Conservation (phyloP, 345 rosid species). For the Melaleuca alternifolia region DNA sequence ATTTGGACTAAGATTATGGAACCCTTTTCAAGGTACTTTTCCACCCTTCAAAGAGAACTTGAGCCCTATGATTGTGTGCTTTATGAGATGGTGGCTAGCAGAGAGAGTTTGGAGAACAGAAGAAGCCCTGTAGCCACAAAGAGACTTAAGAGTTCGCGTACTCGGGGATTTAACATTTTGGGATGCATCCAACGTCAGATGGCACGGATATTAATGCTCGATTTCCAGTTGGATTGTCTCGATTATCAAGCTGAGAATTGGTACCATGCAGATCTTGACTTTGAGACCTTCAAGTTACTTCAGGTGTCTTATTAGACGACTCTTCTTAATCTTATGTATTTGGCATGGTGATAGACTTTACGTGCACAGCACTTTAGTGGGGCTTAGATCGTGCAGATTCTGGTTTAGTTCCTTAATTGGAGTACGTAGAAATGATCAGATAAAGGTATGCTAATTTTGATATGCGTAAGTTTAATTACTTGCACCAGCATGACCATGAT, state of each 20-base stretch:
- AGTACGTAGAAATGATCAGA: not conserved
- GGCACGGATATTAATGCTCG: constrained; percentile 63
- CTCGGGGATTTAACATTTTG: constrained; percentile 64
- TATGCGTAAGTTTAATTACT: not conserved
- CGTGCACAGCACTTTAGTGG: not conserved
- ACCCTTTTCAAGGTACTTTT: constrained; percentile 50
- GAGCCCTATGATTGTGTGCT: constrained; percentile 73
- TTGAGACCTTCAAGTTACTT: constrained; percentile 80
- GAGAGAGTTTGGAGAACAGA: constrained; percentile 64
- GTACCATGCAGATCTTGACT: constrained; percentile 96
- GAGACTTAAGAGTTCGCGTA: constrained; percentile 44
- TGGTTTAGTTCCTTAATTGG: not conserved
- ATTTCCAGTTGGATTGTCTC: constrained; percentile 86
- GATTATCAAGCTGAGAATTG: constrained; percentile 73
- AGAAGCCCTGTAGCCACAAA: constrained; percentile 33
- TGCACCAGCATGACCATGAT: not conserved
- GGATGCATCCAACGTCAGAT: constrained; percentile 84
- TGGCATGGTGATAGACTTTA: not conserved
- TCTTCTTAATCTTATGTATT: not conserved
- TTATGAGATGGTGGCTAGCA: constrained; percentile 92
- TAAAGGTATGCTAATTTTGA: not conserved
- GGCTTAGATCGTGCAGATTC: not conserved
- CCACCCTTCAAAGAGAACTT: constrained; percentile 76
- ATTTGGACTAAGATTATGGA: not conserved
- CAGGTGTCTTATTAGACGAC: constrained; percentile 40